Evolutionary conservation across 2,329 filamentous ascomycete genomes (phyloP).

Genomic region (Trichophyton benhamiae): DNA sequence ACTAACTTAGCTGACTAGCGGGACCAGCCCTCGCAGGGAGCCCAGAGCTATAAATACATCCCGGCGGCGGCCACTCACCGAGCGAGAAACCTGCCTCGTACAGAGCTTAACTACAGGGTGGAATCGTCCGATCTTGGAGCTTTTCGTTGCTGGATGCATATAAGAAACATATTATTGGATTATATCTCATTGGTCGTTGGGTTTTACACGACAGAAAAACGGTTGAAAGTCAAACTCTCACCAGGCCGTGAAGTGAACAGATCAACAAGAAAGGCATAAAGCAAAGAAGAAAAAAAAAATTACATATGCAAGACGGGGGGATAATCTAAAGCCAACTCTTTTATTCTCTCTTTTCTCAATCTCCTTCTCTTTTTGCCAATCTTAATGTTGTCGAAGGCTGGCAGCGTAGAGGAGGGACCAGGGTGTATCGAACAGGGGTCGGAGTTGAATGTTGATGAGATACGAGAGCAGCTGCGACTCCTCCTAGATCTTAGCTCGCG

Average conservation of each 20-base stretch:
- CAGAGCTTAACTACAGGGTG: neutral
- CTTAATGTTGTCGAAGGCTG: neutral
- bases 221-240: neutral
- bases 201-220: neutral
- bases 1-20: neutral
- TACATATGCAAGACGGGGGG: neutral
- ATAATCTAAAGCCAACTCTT: neutral
- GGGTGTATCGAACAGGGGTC: neutral
- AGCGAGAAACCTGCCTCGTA: neutral
- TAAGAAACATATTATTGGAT: neutral
- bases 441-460: neutral
- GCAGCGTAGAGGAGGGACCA: neutral
- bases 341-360: neutral
- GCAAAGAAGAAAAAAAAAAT: neutral
- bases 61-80: neutral
- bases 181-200: neutral
- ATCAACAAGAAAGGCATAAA: neutral
- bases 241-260: neutral
- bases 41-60: neutral
- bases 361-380: neutral
- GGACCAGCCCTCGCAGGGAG: neutral
- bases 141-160: neutral
- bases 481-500: neutral
- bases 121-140: neutral
- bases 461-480: neutral